These are phyloP conservation scores for Cutaneotrichosporon cavernicola DNA, from an alignment of 1,284 basidiomycete species.

Conservation along the genomic window DNA sequence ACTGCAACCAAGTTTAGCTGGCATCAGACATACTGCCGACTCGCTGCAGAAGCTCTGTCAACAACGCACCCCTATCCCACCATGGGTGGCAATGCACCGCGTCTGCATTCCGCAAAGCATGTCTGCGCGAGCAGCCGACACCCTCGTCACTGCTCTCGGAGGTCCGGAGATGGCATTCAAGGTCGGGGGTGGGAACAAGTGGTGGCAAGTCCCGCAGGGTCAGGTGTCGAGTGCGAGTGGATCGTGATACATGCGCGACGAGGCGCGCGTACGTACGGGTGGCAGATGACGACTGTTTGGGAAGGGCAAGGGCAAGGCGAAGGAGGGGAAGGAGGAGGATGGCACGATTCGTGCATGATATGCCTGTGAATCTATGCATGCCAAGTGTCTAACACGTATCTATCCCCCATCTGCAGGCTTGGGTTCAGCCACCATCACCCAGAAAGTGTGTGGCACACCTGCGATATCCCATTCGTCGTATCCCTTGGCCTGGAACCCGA, in stretches of 20 bases:
- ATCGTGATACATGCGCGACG: conserved; percentile 57
- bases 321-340: conserved; percentile 2
- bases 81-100: conserved; percentile 78
- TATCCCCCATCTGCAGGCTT: background rate
- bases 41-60: conserved; percentile 83
- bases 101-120: conserved; percentile 63
- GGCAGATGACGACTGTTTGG: background rate
- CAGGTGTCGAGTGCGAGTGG: conserved; percentile 86
- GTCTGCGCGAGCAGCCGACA: conserved; percentile 73
- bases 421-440: background rate
- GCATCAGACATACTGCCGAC: conserved; percentile 69
- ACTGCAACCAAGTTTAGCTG: conserved; percentile 5
- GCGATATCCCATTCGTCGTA: background rate
- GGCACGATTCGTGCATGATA: background rate
- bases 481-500: background rate
- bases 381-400: background rate
- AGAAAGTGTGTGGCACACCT: background rate
- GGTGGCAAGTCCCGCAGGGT: conserved; percentile 88
- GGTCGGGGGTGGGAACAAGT: conserved; percentile 84
- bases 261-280: conserved; percentile 5
- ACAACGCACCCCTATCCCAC: conserved; percentile 79
- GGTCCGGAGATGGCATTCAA: conserved; percentile 71
- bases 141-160: conserved; percentile 77
- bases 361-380: too few relatives aligned
- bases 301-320: background rate